These are phyloP conservation scores for Vitis hybrid DNA, from an alignment of 177 flowering plant genomes.

Conservation along the genomic window DNA sequence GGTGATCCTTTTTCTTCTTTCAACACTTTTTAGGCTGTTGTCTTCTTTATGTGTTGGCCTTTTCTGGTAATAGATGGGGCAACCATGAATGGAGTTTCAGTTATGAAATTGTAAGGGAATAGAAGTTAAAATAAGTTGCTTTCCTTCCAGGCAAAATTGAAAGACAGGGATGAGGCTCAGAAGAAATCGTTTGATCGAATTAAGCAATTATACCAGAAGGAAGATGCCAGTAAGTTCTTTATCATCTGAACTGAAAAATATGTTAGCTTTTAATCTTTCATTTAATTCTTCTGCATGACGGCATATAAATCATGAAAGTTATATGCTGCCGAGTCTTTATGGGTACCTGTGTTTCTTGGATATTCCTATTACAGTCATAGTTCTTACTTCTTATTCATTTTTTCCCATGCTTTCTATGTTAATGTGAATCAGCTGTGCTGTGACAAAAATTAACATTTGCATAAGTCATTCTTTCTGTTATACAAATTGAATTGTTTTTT, in stretches of 20 bases:
- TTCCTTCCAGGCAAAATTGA: slow-evolving; percentile 61
- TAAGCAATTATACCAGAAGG: slow-evolving; percentile 50
- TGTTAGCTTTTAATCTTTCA: background rate
- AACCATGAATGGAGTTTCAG: background rate
- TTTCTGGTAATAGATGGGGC: background rate
- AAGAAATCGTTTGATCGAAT: slow-evolving; percentile 46
- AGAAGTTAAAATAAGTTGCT: background rate
- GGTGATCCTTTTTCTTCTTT: slow-evolving; percentile 35
- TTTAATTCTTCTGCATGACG: background rate
- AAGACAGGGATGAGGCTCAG: slow-evolving; percentile 50
- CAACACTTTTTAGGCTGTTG: background rate
- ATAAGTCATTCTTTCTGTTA: too few species aligned
- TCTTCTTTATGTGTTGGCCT: background rate
- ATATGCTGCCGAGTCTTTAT: background rate
- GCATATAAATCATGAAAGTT: background rate
- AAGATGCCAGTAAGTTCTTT: slow-evolving; percentile 60
- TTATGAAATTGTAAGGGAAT: background rate
- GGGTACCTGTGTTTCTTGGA: background rate
- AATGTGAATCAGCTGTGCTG: background rate
- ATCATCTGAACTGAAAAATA: background rate
- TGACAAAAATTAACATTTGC: too few species aligned
- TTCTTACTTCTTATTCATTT: background rate
- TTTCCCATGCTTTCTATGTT: background rate
- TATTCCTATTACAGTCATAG: background rate
- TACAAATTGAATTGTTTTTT: too few species aligned